Evolutionary conservation across 345 rosid species (phyloP).

Genomic region (Kernera saxatilis): DNA sequence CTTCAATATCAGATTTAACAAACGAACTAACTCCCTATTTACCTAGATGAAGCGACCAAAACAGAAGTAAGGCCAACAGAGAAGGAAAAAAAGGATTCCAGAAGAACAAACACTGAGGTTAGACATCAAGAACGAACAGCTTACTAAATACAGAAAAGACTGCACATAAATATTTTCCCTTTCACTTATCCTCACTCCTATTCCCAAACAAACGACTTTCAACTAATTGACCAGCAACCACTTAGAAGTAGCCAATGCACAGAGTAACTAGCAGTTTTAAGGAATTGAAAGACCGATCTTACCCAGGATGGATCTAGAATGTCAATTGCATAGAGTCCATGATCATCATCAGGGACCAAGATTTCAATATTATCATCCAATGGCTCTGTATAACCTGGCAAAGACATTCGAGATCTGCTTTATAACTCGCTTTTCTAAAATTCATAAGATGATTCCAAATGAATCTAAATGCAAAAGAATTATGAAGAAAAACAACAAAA

Average conservation of each 20-base stretch:
- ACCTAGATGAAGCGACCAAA: background rate
- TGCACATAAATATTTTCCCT: background rate
- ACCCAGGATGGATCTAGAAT: conserved; percentile 82
- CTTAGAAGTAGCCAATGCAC: background rate
- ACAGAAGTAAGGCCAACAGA: background rate
- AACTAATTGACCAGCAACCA: background rate
- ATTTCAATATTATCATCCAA: conserved; percentile 56
- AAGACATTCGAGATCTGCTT: conserved; percentile 8
- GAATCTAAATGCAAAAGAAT: background rate
- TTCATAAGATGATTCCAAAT: background rate
- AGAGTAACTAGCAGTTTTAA: background rate
- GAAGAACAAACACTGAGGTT: background rate
- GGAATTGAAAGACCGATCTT: conserved; percentile 11
- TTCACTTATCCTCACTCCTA: background rate
- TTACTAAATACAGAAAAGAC: background rate
- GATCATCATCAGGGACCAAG: conserved; percentile 79
- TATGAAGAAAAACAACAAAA: background rate
- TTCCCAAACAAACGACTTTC: background rate
- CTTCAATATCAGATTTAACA: background rate
- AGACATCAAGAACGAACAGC: background rate
- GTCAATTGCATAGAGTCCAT: conserved; percentile 79
- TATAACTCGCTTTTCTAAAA: background rate
- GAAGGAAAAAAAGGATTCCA: too few species aligned
- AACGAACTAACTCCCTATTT: background rate
- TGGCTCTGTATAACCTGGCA: conserved; percentile 75